Conservation (phyloP, 2,329 filamentous ascomycete genomes). For the Myriosclerotinia duriaeana region DNA sequence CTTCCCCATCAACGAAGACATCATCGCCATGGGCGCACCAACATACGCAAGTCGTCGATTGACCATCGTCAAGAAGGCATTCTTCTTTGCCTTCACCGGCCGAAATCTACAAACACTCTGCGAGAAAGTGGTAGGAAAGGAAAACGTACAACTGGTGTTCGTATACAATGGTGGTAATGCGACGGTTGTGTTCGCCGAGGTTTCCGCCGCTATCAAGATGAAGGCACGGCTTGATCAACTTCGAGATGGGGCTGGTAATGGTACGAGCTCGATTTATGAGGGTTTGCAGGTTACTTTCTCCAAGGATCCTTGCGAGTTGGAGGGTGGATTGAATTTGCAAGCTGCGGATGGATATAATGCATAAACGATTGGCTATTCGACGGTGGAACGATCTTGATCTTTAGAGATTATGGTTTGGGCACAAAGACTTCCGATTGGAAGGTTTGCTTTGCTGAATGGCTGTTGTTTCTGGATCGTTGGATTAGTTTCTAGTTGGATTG, state of each 20-base stretch:
- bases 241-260: slow-evolving; percentile 11
- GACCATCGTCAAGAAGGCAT: slow-evolving; percentile 38
- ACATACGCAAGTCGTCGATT: slow-evolving; percentile 36
- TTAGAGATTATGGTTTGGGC: background rate
- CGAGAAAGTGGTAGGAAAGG: slow-evolving; percentile 32
- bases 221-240: slow-evolving; percentile 35
- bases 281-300: slow-evolving; percentile 23
- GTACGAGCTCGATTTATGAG: slow-evolving; percentile 8
- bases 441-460: background rate
- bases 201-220: slow-evolving; percentile 34
- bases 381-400: background rate
- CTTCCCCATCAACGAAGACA: slow-evolving; percentile 31
- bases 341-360: slow-evolving; percentile 14
- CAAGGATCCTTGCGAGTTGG: slow-evolving; percentile 26
- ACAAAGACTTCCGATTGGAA: background rate
- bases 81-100: slow-evolving; percentile 38
- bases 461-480: background rate
- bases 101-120: slow-evolving; percentile 31
- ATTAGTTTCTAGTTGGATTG: background rate
- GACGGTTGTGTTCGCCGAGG: slow-evolving; percentile 38
- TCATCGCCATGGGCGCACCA: slow-evolving; percentile 34
- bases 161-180: slow-evolving; percentile 41
- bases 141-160: slow-evolving; percentile 33
- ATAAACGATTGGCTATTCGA: background rate
- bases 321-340: slow-evolving; percentile 18